These are phyloP conservation scores for Phytopythium oedochilum DNA, from an alignment of 352 stramenopile species.

Conservation along the genomic window DNA sequence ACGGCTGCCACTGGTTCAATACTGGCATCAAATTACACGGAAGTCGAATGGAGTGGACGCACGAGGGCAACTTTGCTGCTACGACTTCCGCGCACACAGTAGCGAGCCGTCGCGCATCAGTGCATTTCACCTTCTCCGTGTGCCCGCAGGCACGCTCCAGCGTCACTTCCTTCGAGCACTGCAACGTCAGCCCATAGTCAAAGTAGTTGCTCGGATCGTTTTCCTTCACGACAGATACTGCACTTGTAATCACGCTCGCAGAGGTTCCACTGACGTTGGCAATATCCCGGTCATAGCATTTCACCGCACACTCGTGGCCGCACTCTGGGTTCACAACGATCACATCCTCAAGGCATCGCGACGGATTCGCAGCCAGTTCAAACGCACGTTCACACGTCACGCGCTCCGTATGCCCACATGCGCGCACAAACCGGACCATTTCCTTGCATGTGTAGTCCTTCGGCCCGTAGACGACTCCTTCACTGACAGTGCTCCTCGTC, in stretches of 20 bases:
- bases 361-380: slow-evolving; percentile 39
- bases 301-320: slow-evolving; percentile 49
- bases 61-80: slow-evolving; percentile 23
- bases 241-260: neutral
- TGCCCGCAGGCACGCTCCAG: slow-evolving; percentile 40
- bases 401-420: slow-evolving; percentile 52
- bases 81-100: slow-evolving; percentile 30
- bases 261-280: slow-evolving; percentile 8
- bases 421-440: slow-evolving; percentile 50
- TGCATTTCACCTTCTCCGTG: slow-evolving; percentile 37
- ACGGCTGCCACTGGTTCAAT: slow-evolving; percentile 46
- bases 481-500: slow-evolving; percentile 41
- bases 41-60: slow-evolving; percentile 39
- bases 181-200: slow-evolving; percentile 37
- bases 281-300: slow-evolving; percentile 35
- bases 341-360: slow-evolving; percentile 41
- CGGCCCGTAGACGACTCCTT: slow-evolving; percentile 53
- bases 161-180: slow-evolving; percentile 28
- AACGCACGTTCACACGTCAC: slow-evolving; percentile 69
- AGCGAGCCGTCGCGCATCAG: slow-evolving; percentile 29
- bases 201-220: slow-evolving; percentile 23
- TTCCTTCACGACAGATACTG: slow-evolving; percentile 22
- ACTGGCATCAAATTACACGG: slow-evolving; percentile 24
- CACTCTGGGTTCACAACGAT: slow-evolving; percentile 62
- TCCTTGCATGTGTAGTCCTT: slow-evolving; percentile 69